Base-by-base conservation (phyloP, 2,329 filamentous ascomycete species). In the Calonectria leucothoes region DNA sequence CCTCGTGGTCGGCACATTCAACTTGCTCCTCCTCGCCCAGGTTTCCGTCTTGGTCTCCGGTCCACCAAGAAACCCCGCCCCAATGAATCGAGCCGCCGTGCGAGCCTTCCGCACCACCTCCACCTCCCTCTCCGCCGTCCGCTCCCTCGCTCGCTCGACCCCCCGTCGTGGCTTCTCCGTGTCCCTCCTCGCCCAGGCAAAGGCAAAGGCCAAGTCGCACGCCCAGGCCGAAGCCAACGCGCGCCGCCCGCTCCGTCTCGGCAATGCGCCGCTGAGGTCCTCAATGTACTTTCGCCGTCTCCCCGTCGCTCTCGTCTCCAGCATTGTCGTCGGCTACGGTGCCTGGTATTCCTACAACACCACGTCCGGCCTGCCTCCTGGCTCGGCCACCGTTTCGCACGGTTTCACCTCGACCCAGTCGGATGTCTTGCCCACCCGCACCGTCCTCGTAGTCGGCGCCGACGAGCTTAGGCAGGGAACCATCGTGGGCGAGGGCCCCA, bases 401-500 rank as follows among this genome's bases (percentile, higher is more conserved):
- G 85, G 85, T 78, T 86, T 88, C 78, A 85, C 86, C n/a, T 82
- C 82, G 23, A 85, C 86, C 14, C 78, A 83, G 69, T 82, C 82
- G 76, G 85, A 85, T 80, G 86, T 85, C 29, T 81, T 85, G 35
- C 86, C 88, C 12, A 91, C 90, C 49, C 91, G 85, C 84, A 95
- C 89, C 77, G 94, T 97, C 25, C 89, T 98, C 29, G 92, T 98
- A 51, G 94, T 99, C 66, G 95, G 96, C 74, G 94, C 96, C 81
- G 95, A 98, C 82, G 93, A 97, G 83, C 91, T 99, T 64, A 96
- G 96, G 82, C 97, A 96, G 14, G 94, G 94, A 29, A 94, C 94
- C 11, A 93, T 98, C 75, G 92, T 95, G 23, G 95, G 94, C 72
- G 94, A 98, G 80, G 94, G 93, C 8, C 95, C 96, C 25, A 91